Evolutionary conservation across 1,139 yeast genomes (phyloP), one percentile per base, ranked within the genome.

Genomic region (Zygosaccharomyces pseudobailii): DNA sequence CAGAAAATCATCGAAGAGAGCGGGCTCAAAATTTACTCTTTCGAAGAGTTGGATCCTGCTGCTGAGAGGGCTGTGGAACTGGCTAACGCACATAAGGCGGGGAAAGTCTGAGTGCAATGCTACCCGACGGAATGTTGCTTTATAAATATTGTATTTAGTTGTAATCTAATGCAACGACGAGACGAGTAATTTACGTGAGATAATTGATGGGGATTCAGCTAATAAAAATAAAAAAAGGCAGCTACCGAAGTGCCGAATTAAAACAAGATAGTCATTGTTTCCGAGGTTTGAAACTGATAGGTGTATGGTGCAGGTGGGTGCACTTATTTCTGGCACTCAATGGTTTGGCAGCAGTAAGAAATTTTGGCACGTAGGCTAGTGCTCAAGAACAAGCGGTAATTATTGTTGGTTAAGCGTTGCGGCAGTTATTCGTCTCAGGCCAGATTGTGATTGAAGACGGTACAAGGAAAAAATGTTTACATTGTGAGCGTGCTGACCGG

Each of bases 1-100:
- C 87, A 85, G 73, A 78, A 86, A 66, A 79, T 92, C 73, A 87
- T 92, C 64, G 74, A 79, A 58, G 80, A 87, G 66, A 88, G 97
- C 42, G 97, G 97, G 48, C 80, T 92, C 72, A 87, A 90, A 80
- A 87, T 92, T 71, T 89, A 78, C 72, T 84, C 95, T 53, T 87
- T 84, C 73, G 87, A 84, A 67, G 96, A 92, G 70, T 82, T 92
- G 64, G 98, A 92, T 72, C 88, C 89, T 58, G 99, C 99, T 66
- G 99, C 99, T 62, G 84, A 88, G 73, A 88, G 86, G 76, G 95
- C 87, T 62, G 96, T 90, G 60, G 78, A 81, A 70, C 79, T 89
- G 69, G 72, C 83, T 48, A 69, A 73, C 66, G 40, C 31, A 25
- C 49, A 36, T 31, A 28, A 23, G 22, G 34, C 41, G 8, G 41